Base-by-base conservation (phyloP, 148 eudicot species). In the Simmondsia chinensis region DNA sequence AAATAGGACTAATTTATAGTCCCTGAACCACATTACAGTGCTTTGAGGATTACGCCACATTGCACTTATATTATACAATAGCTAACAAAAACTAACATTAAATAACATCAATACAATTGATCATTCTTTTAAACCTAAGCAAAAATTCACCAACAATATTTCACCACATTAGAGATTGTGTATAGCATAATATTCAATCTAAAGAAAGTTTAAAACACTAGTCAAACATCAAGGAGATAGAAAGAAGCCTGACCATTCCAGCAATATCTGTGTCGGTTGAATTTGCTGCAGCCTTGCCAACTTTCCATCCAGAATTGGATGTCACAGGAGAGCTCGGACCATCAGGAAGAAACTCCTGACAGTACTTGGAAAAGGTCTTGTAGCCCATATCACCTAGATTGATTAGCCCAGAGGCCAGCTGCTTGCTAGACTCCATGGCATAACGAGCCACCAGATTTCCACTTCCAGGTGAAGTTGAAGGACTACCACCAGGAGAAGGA, bases 341-440 rank as follows among this genome's bases (percentile, higher is more conserved):
- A 59, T 91, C 97, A 57, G 87, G 87, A 54, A 74, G 74, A 54
- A 74, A 66, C 39, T 89, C 97, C 30, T 87, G 93, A 56, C 56
- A 91, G 67, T 85, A 82, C 66, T 79, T 91, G n/a, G 86, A 75
- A 16, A 84, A 59, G 26, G 81, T 81, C 69, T 79, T 81, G 72
- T 79, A 84, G 38, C 95, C 80, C 79, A 62, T 89, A 55, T 84
- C 95, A 23, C 95, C 93, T 16, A 89, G 66, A 75, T 72, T 85
- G 33, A 82, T 68, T 40, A 91, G 54, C 29, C 99, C 99, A 22
- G 73, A 43, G 30, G 97, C 97, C 55, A 89, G 62, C 32, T 89
- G 95, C 78, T 82, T 76, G 59, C 97, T 76, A 10, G 97, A 89
- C 56, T 89, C 97, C 78, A 84, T 62, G 8, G 97, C 95, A 65